Conservation (phyloP, 306 rosid species). For the Arachis stenosperma region DNA sequence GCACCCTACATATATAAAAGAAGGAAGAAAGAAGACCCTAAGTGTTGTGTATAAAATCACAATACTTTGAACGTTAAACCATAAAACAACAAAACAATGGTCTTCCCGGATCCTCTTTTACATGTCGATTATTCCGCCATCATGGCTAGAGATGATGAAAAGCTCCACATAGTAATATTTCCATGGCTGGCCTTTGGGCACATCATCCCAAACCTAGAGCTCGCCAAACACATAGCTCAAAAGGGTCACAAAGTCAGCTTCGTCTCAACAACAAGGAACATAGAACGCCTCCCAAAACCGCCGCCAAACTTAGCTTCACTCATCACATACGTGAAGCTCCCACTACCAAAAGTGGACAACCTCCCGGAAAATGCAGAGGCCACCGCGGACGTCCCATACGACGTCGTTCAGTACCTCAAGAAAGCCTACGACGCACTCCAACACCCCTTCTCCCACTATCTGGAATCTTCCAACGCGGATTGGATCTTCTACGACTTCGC, state of each 20-base stretch:
- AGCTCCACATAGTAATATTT: slow-evolving; percentile 52
- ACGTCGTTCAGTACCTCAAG: slow-evolving; percentile 50
- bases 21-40: too few species aligned
- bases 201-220: slow-evolving; percentile 53
- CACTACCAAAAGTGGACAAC: slow-evolving; percentile 35
- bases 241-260: slow-evolving; percentile 61
- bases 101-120: neutral
- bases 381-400: slow-evolving; percentile 45
- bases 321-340: slow-evolving; percentile 45
- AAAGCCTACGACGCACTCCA: slow-evolving; percentile 46
- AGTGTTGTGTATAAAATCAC: too few species aligned
- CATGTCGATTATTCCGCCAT: neutral
- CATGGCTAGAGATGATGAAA: neutral
- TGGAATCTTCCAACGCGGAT: slow-evolving; percentile 42
- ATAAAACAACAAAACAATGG: too few species aligned
- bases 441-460: slow-evolving; percentile 33
- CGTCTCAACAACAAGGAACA: slow-evolving; percentile 63
- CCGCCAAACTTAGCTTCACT: slow-evolving; percentile 30
- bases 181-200: slow-evolving; percentile 72
- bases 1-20: too few species aligned
- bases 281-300: slow-evolving; percentile 54
- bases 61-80: neutral
- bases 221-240: slow-evolving; percentile 53
- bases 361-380: slow-evolving; percentile 59
- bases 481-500: slow-evolving; percentile 53